phyloP scores from a whole-genome alignment of 495 filamentous ascomycete species.

The Recurvomyces mirabilis region DNA sequence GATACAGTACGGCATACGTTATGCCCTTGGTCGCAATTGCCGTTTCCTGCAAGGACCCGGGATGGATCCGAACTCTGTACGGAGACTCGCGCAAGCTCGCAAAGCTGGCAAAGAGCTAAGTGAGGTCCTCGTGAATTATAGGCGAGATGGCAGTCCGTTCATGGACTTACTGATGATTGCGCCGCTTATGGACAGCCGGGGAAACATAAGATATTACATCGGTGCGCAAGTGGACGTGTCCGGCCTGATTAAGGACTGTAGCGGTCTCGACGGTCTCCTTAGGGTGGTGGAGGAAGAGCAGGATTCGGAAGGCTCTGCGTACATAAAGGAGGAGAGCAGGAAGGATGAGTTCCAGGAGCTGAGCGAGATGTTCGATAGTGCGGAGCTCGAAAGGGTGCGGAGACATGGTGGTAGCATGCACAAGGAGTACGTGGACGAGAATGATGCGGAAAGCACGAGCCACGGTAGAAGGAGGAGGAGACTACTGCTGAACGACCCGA shows the following conservation, averaged over 20 bases:
- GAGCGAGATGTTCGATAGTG: conserved; percentile 49
- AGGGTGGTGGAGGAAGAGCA: conserved; percentile 31
- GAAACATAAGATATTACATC: conserved; percentile 49
- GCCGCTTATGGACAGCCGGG: conserved; percentile 51
- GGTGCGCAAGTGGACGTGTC: conserved; percentile 57
- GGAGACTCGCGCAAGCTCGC: conserved; percentile 45
- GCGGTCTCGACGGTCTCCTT: conserved; percentile 44
- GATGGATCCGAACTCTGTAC: conserved; percentile 40
- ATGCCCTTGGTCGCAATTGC: conserved; percentile 47
- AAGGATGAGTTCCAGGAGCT: conserved; percentile 46
- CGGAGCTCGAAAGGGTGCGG: conserved; percentile 47
- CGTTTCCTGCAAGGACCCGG: conserved; percentile 54
- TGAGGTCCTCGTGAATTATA: conserved; percentile 59
- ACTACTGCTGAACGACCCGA: conserved; percentile 30
- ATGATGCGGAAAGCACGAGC: conserved; percentile 29
- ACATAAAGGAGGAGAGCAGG: conserved; percentile 23
- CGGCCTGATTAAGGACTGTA: conserved; percentile 51
- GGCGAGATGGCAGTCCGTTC: conserved; percentile 55
- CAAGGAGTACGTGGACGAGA: conserved; percentile 37
- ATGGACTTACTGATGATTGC: conserved; percentile 58
- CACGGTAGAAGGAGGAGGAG: conserved; percentile 30
- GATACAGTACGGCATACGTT: conserved; percentile 52
- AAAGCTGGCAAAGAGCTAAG: conserved; percentile 50
- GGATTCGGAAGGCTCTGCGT: conserved; percentile 18
- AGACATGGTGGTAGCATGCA: conserved; percentile 46